Base-by-base conservation (phyloP, 495 filamentous ascomycete species). In the Pyronema domesticum region DNA sequence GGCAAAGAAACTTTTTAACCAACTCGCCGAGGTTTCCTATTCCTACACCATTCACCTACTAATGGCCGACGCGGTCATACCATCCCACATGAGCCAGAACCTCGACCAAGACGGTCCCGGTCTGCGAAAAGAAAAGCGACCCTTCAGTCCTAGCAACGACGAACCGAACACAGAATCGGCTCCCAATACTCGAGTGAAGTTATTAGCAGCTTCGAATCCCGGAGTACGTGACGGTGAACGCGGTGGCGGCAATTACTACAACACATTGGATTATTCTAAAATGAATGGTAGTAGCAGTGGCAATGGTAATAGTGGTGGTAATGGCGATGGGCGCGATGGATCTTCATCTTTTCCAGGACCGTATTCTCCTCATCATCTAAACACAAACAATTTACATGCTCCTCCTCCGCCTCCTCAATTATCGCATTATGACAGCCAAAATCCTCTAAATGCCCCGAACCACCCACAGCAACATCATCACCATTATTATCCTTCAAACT, bases 401-500 rank as follows among this genome's bases (percentile, higher is more conserved):
- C 23, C 23, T 30, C 23, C 23, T 30, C 23, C 23, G 23, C 23
- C 23, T 30, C 23, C 23, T 30, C 23, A 1, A 5, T 5, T 5
- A 2, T 30, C 23, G 23, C 23, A 43, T n/a, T 43, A 53, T 19
- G 37, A 53, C 37, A 53, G 40, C 30, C 8, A 11, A 35, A 33
- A 42, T 53, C 23, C 50, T 7, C 18, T 53, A 37, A 42, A 42
- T 42, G 9, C 54, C 8, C 45, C 34, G 15, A 11, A 15, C 3
- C 54, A 50, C 8, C 54, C 14, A 33, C 19, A 19, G 13, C 54
- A 58, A 37, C 60, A 46, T 17, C 62, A 65, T 17, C 46, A 57
- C 8, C 62, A 64, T 17, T 65, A 65, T 40, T 63, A 51, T 43
- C 45, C 58, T 35, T 65, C 62, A 14, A 57, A 60, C 10, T 65